Base-by-base conservation (phyloP, 2,329 filamentous ascomycete genomes). In the Calycina marina region DNA sequence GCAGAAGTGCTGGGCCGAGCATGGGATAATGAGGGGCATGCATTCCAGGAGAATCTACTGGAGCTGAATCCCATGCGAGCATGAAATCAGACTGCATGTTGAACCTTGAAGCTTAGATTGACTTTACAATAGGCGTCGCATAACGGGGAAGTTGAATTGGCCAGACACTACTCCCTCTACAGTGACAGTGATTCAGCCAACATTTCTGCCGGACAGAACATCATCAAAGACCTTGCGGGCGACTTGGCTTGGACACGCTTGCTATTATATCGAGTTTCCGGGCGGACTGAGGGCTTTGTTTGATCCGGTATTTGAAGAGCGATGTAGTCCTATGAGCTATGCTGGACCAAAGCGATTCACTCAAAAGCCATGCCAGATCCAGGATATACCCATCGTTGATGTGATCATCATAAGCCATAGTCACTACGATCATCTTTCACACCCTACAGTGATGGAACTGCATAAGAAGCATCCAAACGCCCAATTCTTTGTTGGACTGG, bases 221-320 rank as follows among this genome's bases (percentile, higher is more conserved):
- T 69, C 64, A 10, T 44, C 44, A 5, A 36, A 43, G 2, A 74
- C 68, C 25, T 66, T 96, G 14, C 74, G 85, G 33, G 82, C 86
- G 18, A 96, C 88, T 25, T 94, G 88, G 88, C 72, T 96, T 2
- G 88, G 88, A 20, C 88, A 96, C 55, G 86, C 88, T 3, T 93
- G 85, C 60, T 93, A 85, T 60, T 86, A 83, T 49, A 72, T 93
- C 45, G 88, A 94, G 55, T 94, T 86, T 48, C 84, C 85, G 2
- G 68, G 70, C 10, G 88, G 88, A 1, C 63, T 96, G 32, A 75
- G 88, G 34, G 83, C 93, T 3, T 69, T 96, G 3, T 94, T 93
- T 53, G 88, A 94, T 50, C 88, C 88, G 2, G 86, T 94, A 18
- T 93, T 94, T 44, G 83, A 88, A 52, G 73, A 84, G 40, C 74